These are phyloP conservation scores for Leonotis leonurus DNA, from an alignment of 257 asterid species.

Conservation along the genomic window DNA sequence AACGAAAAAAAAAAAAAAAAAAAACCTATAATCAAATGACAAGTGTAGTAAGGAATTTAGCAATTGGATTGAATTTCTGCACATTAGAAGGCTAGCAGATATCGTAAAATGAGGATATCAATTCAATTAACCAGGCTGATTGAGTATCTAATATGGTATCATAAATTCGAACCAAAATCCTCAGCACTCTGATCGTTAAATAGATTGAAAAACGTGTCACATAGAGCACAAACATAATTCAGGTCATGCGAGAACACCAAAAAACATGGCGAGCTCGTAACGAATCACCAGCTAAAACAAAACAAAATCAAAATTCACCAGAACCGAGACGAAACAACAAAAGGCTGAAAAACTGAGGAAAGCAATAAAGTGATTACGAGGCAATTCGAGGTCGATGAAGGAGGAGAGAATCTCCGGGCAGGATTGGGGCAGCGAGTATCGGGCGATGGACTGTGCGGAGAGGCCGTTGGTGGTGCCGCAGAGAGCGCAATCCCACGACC, in stretches of 20 bases:
- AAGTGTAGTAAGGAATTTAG: not conserved
- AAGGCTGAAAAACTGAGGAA: not conserved
- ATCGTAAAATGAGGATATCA: not conserved
- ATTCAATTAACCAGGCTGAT: not conserved
- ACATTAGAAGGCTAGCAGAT: not conserved
- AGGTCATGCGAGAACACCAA: not conserved
- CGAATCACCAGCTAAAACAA: slow-evolving; percentile 7
- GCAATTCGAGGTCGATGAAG: slow-evolving; percentile 83
- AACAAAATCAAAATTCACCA: slow-evolving; percentile 2
- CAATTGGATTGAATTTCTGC: not conserved
- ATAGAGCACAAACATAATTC: too few relatives aligned
- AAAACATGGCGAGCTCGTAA: not conserved
- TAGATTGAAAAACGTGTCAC: not conserved
- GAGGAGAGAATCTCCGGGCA: slow-evolving; percentile 82
- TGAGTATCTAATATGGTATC: not conserved
- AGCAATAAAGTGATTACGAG: slow-evolving; percentile 34
- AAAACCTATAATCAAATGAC: not conserved
- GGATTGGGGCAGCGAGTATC: slow-evolving; percentile 67
- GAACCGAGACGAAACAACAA: not conserved
- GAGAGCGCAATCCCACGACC: slow-evolving; percentile 90
- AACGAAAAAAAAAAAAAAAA: not conserved
- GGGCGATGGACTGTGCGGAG: slow-evolving; percentile 48
- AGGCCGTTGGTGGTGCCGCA: slow-evolving; percentile 93
- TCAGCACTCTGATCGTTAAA: not conserved
- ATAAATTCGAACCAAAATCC: not conserved